phyloP scores from a whole-genome alignment of 192 early-diverging fungal species.

The Backusella tarrabulga region DNA sequence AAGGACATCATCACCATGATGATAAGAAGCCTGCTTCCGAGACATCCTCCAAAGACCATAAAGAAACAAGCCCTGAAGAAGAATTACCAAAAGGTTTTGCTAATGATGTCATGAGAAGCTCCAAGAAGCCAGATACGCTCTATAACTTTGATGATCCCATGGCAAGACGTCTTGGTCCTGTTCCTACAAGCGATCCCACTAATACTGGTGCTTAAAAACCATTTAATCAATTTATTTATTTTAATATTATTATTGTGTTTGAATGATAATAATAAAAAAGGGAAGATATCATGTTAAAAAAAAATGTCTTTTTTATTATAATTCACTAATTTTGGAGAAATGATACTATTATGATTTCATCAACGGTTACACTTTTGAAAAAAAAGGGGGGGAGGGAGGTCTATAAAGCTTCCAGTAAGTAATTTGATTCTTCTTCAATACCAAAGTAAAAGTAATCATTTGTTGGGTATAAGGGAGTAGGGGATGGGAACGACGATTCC shows the following conservation, averaged over 20 bases:
- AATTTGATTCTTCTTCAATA: not conserved
- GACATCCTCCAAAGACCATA: not conserved
- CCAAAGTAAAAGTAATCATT: not conserved
- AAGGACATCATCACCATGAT: not conserved
- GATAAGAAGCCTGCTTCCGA: not conserved
- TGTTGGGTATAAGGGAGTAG: not conserved
- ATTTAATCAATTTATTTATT: not conserved
- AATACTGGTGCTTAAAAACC: slow-evolving; percentile 19
- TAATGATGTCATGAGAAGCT: slow-evolving; percentile 15
- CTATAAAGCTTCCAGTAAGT: not conserved
- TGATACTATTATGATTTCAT: not conserved
- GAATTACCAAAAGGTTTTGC: slow-evolving; percentile 15
- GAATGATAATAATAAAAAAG: not conserved
- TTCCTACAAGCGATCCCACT: slow-evolving; percentile 10
- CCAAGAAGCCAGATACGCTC: slow-evolving; percentile 4
- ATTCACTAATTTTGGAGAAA: not conserved
- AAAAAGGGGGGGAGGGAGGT: not conserved
- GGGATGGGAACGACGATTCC: slow-evolving; percentile 32
- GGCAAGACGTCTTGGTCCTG: slow-evolving; percentile 16
- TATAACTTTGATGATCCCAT: slow-evolving; percentile 22
- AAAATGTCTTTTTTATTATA: not conserved
- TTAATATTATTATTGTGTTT: not conserved
- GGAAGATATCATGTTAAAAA: not conserved
- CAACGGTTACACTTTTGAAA: not conserved
- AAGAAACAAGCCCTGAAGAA: not conserved